Percentiles rank a stretch among this genome's conserved stretches.
phyloP scores from a whole-genome alignment of 2,329 filamentous ascomycete species.

The Diaporthe caulivora region DNA sequence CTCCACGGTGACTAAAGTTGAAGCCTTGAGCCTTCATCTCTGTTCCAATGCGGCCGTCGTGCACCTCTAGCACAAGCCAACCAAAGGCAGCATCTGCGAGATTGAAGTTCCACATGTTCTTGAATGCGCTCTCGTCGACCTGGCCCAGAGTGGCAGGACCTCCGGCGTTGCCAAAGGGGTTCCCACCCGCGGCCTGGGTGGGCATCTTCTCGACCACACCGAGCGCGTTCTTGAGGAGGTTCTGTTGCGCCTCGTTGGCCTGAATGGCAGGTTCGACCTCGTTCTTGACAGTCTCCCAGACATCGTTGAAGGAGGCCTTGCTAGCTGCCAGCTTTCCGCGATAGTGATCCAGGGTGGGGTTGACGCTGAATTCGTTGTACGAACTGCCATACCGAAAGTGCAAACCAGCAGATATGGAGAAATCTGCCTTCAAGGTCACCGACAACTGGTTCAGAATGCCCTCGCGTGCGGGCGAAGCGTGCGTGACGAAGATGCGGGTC shows the following conservation, averaged over 20 bases:
- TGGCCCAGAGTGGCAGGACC: constrained; percentile 82
- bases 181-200: constrained; percentile 91
- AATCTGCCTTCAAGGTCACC: constrained; percentile 96
- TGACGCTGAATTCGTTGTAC: constrained; percentile 99
- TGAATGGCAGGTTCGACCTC: constrained; percentile 96
- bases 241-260: constrained; percentile 94
- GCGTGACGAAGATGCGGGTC: constrained; percentile 95
- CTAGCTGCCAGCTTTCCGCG: constrained; percentile 97
- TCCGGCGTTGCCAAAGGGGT: constrained; percentile 92
- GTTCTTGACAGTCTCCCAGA: constrained; percentile 98
- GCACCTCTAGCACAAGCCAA: constrained; percentile 93
- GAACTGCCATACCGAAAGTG: constrained; percentile 99
- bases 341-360: constrained; percentile 97
- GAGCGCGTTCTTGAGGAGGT: constrained; percentile 89
- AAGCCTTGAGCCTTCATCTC: constrained; percentile 99
- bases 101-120: constrained; percentile 99
- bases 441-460: constrained; percentile 98
- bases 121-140: constrained; percentile 98
- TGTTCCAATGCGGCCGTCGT: constrained; percentile 94
- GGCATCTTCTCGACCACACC: constrained; percentile 99
- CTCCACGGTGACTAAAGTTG: constrained; percentile 96
- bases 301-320: constrained; percentile 98
- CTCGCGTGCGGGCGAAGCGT: constrained; percentile 95
- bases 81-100: constrained; percentile 97
- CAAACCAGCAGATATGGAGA: constrained; percentile 95